A percentile compares a stretch with the other conserved stretches of the same genome.
These are phyloP conservation scores for Cercospora citrullina DNA, from an alignment of 2,329 filamentous ascomycete genomes.

Conservation along the genomic window DNA sequence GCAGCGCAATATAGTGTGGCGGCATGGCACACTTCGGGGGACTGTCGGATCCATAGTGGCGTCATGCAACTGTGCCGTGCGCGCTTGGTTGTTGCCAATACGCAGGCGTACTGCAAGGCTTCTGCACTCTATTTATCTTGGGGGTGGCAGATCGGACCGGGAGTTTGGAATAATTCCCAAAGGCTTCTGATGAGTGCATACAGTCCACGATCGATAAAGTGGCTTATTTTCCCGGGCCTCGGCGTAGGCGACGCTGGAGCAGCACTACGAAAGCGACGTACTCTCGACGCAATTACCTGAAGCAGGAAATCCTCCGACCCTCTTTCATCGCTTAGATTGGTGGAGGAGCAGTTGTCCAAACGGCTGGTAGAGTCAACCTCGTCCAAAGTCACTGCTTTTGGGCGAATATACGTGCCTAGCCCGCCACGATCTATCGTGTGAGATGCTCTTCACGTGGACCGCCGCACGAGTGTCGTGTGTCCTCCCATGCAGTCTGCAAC, in stretches of 20 bases:
- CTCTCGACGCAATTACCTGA: neutral
- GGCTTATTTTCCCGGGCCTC: neutral
- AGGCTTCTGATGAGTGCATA: neutral
- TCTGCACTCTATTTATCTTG: neutral
- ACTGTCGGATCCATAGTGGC: neutral
- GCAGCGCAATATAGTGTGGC: neutral
- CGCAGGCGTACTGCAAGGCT: neutral
- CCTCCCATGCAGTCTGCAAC: neutral
- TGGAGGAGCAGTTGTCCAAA: neutral
- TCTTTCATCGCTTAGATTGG: neutral
- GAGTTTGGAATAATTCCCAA: neutral
- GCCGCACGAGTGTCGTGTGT: neutral
- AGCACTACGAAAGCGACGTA: neutral
- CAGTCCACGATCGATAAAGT: neutral
- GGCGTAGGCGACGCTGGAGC: neutral
- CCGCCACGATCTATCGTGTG: neutral
- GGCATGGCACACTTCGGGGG: constrained; percentile 3
- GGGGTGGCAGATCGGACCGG: neutral
- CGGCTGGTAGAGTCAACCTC: neutral
- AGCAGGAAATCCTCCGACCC: neutral
- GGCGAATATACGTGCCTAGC: neutral
- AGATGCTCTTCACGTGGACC: neutral
- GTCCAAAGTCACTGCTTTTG: neutral
- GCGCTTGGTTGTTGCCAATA: constrained; percentile 9
- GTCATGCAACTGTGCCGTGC: neutral